A percentile compares a stretch with the other conserved stretches of the same genome.
Evolutionary conservation across 768 basidiomycete genomes (phyloP).

Genomic region (Phlegmacium glaucopus): DNA sequence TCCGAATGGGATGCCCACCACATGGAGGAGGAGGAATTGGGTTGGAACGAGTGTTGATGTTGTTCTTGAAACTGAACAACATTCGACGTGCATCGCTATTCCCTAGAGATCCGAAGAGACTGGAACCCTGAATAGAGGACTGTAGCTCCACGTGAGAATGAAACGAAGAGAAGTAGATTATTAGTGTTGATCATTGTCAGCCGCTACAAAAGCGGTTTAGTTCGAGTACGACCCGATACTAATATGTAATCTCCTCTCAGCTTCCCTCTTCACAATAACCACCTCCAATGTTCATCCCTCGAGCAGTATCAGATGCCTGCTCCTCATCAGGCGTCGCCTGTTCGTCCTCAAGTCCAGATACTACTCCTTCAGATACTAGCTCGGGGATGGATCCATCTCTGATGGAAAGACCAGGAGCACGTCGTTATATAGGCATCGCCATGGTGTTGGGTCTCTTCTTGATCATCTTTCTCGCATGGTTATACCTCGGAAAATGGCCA

Average conservation of each 20-base stretch:
- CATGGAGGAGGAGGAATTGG: constrained; percentile 98
- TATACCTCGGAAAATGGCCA: constrained; percentile 31
- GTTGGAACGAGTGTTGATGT: constrained; percentile 92
- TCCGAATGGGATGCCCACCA: constrained; percentile 91
- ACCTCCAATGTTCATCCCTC: constrained; percentile 29
- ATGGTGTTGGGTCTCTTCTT: constrained; percentile 36
- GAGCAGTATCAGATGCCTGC: constrained; percentile 21
- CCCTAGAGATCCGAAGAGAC: constrained; percentile 94
- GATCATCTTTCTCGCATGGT: constrained; percentile 35
- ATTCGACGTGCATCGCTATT: constrained; percentile 91
- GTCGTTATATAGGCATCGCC: constrained; percentile 43
- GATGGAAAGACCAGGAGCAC: constrained; percentile 26
- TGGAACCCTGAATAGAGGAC: constrained; percentile 89
- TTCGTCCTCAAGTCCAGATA: constrained; percentile 12
- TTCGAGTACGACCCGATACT: too few species aligned
- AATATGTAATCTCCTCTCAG: constrained; percentile 4
- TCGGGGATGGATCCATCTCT: background rate
- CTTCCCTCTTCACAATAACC: constrained; percentile 6
- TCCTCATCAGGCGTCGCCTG: constrained; percentile 17
- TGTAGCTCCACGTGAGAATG: background rate
- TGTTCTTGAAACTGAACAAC: constrained; percentile 96
- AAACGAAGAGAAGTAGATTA: too few species aligned
- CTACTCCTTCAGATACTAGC: too few species aligned
- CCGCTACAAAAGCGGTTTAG: background rate
- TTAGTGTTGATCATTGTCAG: too few species aligned